Base-by-base conservation (phyloP, 768 basidiomycete genomes). In the Chalciporus pseudorubinellus region DNA sequence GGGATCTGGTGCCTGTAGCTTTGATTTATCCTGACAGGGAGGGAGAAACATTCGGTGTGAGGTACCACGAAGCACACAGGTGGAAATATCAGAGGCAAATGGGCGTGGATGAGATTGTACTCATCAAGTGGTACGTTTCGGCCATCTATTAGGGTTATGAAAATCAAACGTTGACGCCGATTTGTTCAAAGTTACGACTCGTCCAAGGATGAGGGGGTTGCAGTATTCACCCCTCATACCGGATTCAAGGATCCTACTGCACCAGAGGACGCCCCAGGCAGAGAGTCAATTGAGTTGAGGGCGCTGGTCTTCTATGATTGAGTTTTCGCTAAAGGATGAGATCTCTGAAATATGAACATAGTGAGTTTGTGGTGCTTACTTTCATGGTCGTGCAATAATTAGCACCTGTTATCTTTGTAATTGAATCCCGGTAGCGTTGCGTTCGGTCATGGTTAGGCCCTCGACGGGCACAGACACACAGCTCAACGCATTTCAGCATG, bases 41-140 rank as follows among this genome's bases (percentile, higher is more conserved):
- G n/a, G 76, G 76, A 9, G 76, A 79, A 68, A 76, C 72, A 12
- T 72, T 62, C 39, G 56, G 64, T 33, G 69, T 79, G 40, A 66
- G 61, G 58, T 70, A 62, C 53, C 75, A 72, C 49, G 66, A 70
- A 16, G 56, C 51, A 24, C 75, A 79, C 44, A 60, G 58, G 55
- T 80, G 78, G 77, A 74, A 75, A 52, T 79, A 77, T 52, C 46
- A 74, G 53, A 66, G 64, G 51, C 76, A 71, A 1, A 70, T 78
- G 71, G 65, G 59, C 21, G 69, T 74, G 1, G 72, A 76, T 19
- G 78, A 80, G 52, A 67, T 69, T 39, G 74, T 74, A 13, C 57
- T 79, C 44, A 75, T 79, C 43, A 78, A 79, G 55, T 78, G 26
- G 26, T 26, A 26, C 26, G 26, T 26, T 26, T 26, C 7, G 26